Evolutionary conservation across 2,329 filamentous ascomycete species (phyloP), one percentile per base, ranked within the genome.

Genomic region (Fusarium sublunatum): DNA sequence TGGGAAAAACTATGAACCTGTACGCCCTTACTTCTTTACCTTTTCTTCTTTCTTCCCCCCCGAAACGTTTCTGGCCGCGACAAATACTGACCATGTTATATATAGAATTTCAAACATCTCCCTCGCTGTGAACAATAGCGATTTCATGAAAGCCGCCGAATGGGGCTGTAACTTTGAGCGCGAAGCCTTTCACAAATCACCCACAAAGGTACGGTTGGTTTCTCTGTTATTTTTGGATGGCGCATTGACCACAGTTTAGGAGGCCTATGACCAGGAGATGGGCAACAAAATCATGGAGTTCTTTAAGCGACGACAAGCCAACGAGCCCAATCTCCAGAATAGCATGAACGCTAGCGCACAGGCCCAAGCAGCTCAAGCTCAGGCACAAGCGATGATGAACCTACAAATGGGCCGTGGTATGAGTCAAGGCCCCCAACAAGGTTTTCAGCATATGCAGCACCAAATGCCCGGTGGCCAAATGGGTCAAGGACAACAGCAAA

Each of bases 391-490:
- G 50, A 78, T 86, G 76, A 81, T 86, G 78, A 83, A 79, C 55
- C 80, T 85, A 77, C 82, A 83, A 61, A 82, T 86, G 76, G 78
- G 79, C 35, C 79, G 84, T 32, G 79, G 79, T 11, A 80, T 83
- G 74, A 78, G 77, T 1, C 83, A 83, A 66, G 78, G 76, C 7
- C 74, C 76, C 3, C 85, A 83, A 58, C 84, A 81, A 65, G 81
- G 79, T 1, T 87, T 88, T 55, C 85, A 85, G 59, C 81, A 83
- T 43, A 78, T 87, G 32, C 85, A 86, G 56, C 84, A 86, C 51
- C 83, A 80, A 52, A 86, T 86, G 83, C 85, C 87, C 66, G 75
- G 80, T 5, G 79, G 82, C 1, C 81, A 80, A 34, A 79, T 86
- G 24, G 78, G 81, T 9, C 84, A 83, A 55, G 74, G 76, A 48